A percentile compares a stretch with the other conserved stretches of the same genome.
Evolutionary conservation across 2,329 filamentous ascomycete genomes (phyloP).

Genomic region (Monosporascus sp.): DNA sequence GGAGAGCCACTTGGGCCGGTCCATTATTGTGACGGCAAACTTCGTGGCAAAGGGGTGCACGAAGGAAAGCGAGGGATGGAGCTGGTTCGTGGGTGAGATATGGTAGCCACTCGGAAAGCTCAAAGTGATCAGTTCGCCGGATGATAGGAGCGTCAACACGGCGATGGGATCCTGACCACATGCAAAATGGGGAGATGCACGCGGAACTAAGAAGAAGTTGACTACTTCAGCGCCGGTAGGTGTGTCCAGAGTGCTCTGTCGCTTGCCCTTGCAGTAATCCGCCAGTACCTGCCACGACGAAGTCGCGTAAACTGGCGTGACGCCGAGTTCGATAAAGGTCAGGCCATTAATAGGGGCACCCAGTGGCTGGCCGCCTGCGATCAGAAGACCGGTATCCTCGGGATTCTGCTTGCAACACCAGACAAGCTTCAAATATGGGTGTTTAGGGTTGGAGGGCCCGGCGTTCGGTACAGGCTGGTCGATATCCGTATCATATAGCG

Average conservation of each 20-base stretch:
- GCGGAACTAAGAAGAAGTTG: slow-evolving; percentile 79
- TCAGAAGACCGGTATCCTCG: slow-evolving; percentile 83
- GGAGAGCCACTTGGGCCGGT: slow-evolving; percentile 79
- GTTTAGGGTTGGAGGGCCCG: slow-evolving; percentile 55
- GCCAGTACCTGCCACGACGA: slow-evolving; percentile 81
- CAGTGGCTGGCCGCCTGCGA: slow-evolving; percentile 73
- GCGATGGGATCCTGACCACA: slow-evolving; percentile 90
- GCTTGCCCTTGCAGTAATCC: slow-evolving; percentile 74
- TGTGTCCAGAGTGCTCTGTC: slow-evolving; percentile 64
- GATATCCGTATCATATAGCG: slow-evolving; percentile 67
- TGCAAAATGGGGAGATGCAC: slow-evolving; percentile 75
- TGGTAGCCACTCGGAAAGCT: slow-evolving; percentile 90
- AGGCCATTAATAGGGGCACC: slow-evolving; percentile 68
- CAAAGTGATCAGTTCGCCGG: slow-evolving; percentile 82
- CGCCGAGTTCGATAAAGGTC: slow-evolving; percentile 83
- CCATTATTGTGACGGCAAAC: slow-evolving; percentile 65
- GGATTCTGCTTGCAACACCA: slow-evolving; percentile 96
- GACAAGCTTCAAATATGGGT: slow-evolving; percentile 70
- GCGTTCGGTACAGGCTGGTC: slow-evolving; percentile 56
- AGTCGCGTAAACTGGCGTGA: slow-evolving; percentile 85
- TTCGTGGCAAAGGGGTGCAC: slow-evolving; percentile 84
- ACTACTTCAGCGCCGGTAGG: slow-evolving; percentile 72
- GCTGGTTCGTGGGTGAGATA: slow-evolving; percentile 86
- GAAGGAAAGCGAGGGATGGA: slow-evolving; percentile 81
- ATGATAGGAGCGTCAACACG: slow-evolving; percentile 71